Evolutionary conservation across 257 asterid species (phyloP).

Genomic region (Striga asiatica): DNA sequence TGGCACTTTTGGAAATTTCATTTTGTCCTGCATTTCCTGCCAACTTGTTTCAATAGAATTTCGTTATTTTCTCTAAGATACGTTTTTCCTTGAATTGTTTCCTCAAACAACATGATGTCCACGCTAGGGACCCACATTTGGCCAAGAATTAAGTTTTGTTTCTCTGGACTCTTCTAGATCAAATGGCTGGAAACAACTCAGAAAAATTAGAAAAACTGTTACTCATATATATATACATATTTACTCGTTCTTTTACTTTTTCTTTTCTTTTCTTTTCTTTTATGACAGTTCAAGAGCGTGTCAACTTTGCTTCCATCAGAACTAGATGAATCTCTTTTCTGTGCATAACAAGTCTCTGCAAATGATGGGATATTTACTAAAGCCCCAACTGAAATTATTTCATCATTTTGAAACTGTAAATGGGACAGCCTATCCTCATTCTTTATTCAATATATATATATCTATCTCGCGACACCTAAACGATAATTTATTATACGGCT

Average conservation of each 20-base stretch:
- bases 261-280: neutral
- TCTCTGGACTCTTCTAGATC: too few relatives aligned
- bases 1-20: too few relatives aligned
- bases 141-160: too few relatives aligned
- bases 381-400: slow-evolving; percentile 15
- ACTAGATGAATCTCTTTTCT: slow-evolving; percentile 46
- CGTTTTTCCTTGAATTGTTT: too few relatives aligned
- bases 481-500: slow-evolving; percentile 21
- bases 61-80: too few relatives aligned
- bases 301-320: slow-evolving; percentile 41
- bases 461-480: slow-evolving; percentile 23
- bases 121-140: too few relatives aligned
- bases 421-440: slow-evolving; percentile 24
- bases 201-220: too few relatives aligned
- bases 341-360: slow-evolving; percentile 19
- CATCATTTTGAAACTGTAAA: slow-evolving; percentile 21
- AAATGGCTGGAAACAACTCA: too few relatives aligned
- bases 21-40: too few relatives aligned
- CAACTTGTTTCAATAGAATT: too few relatives aligned
- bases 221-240: neutral
- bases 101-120: too few relatives aligned
- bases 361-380: slow-evolving; percentile 17
- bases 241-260: slow-evolving; percentile 1
- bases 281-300: slow-evolving; percentile 73
- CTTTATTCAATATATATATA: too few relatives aligned